These are phyloP conservation scores for Chrysoporthe deuterocubensis DNA, from an alignment of 2,329 filamentous ascomycete species.

Conservation along the genomic window DNA sequence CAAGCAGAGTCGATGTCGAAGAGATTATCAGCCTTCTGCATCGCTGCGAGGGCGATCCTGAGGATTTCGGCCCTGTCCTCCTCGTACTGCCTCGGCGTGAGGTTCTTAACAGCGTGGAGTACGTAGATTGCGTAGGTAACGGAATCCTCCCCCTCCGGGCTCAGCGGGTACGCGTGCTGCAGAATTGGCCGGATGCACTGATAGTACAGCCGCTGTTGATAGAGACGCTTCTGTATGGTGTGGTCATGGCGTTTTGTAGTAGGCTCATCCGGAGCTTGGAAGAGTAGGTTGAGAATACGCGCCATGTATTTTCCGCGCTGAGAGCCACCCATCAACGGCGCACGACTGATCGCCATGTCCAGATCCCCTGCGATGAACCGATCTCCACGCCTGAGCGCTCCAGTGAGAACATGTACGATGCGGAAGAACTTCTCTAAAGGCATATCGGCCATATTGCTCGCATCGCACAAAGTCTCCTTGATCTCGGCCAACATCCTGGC, in stretches of 20 bases:
- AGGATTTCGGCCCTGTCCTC: constrained; percentile 53
- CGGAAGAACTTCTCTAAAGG: constrained; percentile 14
- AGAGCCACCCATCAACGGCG: constrained; percentile 16
- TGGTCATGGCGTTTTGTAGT: constrained; percentile 16
- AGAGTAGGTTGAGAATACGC: constrained; percentile 47
- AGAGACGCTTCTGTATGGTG: constrained; percentile 31
- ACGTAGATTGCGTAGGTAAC: constrained; percentile 51
- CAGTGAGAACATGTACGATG: constrained; percentile 20
- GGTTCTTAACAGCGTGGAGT: constrained; percentile 53
- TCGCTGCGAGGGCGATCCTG: constrained; percentile 52
- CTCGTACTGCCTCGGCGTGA: constrained; percentile 56
- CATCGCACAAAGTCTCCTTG: constrained; percentile 15
- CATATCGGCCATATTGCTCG: constrained; percentile 9
- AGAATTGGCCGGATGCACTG: constrained; percentile 52
- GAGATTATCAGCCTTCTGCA: constrained; percentile 47
- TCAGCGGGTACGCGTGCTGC: constrained; percentile 44
- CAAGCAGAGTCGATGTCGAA: constrained; percentile 54
- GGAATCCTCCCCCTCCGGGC: constrained; percentile 33
- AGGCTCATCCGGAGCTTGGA: constrained; percentile 35
- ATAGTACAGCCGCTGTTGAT: constrained; percentile 55
- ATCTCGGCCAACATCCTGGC: constrained; percentile 11
- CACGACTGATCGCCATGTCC: constrained; percentile 16
- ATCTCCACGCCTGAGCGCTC: constrained; percentile 24
- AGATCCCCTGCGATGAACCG: constrained; percentile 15
- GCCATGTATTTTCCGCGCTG: constrained; percentile 45